Conservation (phyloP, 257 asterid genomes). For the Striga asiatica region DNA sequence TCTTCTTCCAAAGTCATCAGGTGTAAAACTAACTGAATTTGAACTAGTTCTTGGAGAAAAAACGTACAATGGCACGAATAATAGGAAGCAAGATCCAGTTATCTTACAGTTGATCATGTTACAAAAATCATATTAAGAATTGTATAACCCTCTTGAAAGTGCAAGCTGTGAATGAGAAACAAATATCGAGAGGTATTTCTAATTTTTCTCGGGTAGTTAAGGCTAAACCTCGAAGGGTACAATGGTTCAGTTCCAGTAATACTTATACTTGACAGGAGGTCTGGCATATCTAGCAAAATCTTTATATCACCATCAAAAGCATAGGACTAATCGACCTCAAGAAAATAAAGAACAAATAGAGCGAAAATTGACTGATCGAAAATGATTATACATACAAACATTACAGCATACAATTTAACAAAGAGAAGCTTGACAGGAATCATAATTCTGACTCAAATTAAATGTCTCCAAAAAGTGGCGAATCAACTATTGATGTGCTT, state of each 20-base stretch:
- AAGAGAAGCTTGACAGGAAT: neutral
- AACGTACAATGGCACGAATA: no score
- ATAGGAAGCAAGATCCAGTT: neutral
- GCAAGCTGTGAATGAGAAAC: no score
- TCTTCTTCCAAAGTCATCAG: neutral
- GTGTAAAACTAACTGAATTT: neutral
- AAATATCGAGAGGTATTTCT: neutral
- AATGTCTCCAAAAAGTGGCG: neutral
- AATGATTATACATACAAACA: constrained; percentile 7
- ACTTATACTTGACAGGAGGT: no score
- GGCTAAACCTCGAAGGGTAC: neutral
- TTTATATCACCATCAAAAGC: no score
- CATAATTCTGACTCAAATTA: constrained; percentile 3
- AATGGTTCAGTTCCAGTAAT: neutral
- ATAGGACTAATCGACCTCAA: no score
- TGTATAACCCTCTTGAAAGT: no score
- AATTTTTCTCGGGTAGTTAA: neutral
- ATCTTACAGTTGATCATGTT: neutral
- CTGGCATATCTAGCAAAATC: no score
- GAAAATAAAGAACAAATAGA: neutral
- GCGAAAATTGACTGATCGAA: neutral
- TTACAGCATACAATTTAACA: constrained; percentile 5
- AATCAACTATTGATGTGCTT: neutral
- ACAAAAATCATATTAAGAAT: neutral
- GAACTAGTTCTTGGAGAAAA: neutral